Conservation (phyloP, 768 basidiomycete genomes). For the Sarcomyxa edulis region DNA sequence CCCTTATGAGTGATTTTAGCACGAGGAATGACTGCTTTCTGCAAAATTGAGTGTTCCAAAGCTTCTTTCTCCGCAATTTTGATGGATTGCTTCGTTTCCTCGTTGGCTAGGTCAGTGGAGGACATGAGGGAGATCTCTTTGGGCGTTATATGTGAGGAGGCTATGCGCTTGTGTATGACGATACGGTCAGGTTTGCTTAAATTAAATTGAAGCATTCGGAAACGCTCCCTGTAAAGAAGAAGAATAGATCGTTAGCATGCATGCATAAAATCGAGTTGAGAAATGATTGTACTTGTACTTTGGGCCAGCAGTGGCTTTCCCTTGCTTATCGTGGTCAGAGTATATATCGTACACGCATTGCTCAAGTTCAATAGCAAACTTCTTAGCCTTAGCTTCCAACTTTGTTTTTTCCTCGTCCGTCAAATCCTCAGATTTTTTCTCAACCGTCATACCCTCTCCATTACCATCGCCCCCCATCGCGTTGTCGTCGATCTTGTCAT, state of each 20-base stretch:
- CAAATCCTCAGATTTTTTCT: slow-evolving; percentile 48
- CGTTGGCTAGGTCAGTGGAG: slow-evolving; percentile 84
- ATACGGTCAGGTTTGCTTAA: slow-evolving; percentile 78
- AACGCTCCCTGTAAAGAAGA: slow-evolving; percentile 62
- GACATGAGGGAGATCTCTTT: slow-evolving; percentile 79
- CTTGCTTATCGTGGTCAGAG: slow-evolving; percentile 70
- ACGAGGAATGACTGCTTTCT: slow-evolving; percentile 60
- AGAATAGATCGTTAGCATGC: no score
- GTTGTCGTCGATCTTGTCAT: slow-evolving; percentile 20
- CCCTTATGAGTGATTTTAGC: slow-evolving; percentile 92
- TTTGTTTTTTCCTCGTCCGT: slow-evolving; percentile 54
- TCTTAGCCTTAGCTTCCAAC: slow-evolving; percentile 51
- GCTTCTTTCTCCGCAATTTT: slow-evolving; percentile 79
- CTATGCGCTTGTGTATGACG: slow-evolving; percentile 74
- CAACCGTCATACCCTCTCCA: slow-evolving; percentile 19
- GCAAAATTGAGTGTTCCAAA: slow-evolving; percentile 79
- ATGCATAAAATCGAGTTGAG: slow-evolving; percentile 1
- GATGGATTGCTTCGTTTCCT: slow-evolving; percentile 80
- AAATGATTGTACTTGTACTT: slow-evolving; percentile 69
- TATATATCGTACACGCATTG: slow-evolving; percentile 70
- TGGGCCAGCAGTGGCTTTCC: slow-evolving; percentile 53
- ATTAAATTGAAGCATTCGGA: slow-evolving; percentile 87
- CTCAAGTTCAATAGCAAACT: slow-evolving; percentile 71
- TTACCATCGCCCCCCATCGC: slow-evolving; percentile 7
- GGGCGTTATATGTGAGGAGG: slow-evolving; percentile 57